phyloP scores from a whole-genome alignment of 78 protist species.

The Dictyostelium intermedium region DNA sequence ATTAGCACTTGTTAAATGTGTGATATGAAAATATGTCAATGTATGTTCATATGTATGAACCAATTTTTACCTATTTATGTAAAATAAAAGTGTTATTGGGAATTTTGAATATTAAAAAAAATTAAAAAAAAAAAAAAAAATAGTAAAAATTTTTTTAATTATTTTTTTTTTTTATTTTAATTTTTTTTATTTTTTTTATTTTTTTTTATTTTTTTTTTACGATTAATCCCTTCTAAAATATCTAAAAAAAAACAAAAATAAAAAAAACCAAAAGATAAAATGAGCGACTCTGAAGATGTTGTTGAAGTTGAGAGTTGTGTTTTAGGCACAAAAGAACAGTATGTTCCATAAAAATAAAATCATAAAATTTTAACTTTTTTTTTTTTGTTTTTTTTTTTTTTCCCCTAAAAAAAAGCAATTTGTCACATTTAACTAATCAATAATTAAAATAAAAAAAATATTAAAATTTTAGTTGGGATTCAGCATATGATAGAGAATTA shows the following conservation, averaged over 20 bases:
- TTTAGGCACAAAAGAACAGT: conserved; percentile 60
- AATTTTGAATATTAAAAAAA: background rate
- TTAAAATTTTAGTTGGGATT: conserved; percentile 55
- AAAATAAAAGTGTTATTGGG: background rate
- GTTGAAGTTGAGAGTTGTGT: conserved; percentile 29
- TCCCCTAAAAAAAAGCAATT: too few species aligned
- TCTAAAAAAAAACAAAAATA: background rate
- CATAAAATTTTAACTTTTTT: background rate
- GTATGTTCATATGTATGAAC: background rate
- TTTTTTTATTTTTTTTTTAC: background rate
- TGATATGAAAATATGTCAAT: too few species aligned
- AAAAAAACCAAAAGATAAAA: background rate
- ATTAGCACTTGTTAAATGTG: background rate
- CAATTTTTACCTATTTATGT: background rate
- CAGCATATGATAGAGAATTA: conserved; percentile 53
- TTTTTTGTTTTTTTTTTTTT: too few species aligned
- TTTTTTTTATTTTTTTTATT: too few species aligned
- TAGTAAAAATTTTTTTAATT: too few species aligned
- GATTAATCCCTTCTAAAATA: background rate
- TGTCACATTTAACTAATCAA: too few species aligned
- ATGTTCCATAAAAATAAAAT: background rate
- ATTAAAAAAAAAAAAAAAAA: too few species aligned
- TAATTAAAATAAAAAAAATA: background rate
- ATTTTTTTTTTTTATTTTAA: too few species aligned
- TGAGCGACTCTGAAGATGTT: conserved; percentile 1